Evolutionary conservation across 257 asterid genomes (phyloP).

Genomic region (Coffea canephora): DNA sequence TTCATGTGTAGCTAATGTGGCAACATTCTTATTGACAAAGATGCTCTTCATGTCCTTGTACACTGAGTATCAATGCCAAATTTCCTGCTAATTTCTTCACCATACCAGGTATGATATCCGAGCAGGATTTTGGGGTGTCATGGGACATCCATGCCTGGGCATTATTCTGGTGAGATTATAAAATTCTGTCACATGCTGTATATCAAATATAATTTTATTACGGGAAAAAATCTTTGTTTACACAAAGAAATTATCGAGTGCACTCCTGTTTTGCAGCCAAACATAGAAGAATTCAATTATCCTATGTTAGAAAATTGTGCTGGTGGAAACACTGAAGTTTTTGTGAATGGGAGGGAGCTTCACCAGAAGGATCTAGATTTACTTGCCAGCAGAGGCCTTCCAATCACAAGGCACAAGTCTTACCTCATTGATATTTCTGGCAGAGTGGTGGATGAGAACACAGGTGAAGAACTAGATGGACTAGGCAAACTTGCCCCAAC

Average conservation of each 20-base stretch:
- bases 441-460: slow-evolving; percentile 70
- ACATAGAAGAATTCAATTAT: slow-evolving; percentile 73
- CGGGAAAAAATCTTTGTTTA: neutral
- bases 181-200: slow-evolving; percentile 9
- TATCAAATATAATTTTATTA: neutral
- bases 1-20: neutral
- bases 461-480: slow-evolving; percentile 80
- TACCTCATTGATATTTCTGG: slow-evolving; percentile 75
- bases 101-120: slow-evolving; percentile 68
- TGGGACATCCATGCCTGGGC: slow-evolving; percentile 90
- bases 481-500: slow-evolving; percentile 98
- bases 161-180: slow-evolving; percentile 66
- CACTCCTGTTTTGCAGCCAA: slow-evolving; percentile 61
- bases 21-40: neutral
- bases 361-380: slow-evolving; percentile 79
- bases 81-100: slow-evolving; percentile 13
- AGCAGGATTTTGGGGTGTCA: slow-evolving; percentile 99
- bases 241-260: neutral
- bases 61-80: neutral
- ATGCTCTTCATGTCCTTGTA: neutral
- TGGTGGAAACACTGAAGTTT: slow-evolving; percentile 76
- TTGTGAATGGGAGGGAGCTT: slow-evolving; percentile 89
- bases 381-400: slow-evolving; percentile 80
- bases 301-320: slow-evolving; percentile 74
- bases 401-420: slow-evolving; percentile 54